Evolutionary conservation across 495 filamentous ascomycete species (phyloP).

Genomic region (Aspergillus leporis): DNA sequence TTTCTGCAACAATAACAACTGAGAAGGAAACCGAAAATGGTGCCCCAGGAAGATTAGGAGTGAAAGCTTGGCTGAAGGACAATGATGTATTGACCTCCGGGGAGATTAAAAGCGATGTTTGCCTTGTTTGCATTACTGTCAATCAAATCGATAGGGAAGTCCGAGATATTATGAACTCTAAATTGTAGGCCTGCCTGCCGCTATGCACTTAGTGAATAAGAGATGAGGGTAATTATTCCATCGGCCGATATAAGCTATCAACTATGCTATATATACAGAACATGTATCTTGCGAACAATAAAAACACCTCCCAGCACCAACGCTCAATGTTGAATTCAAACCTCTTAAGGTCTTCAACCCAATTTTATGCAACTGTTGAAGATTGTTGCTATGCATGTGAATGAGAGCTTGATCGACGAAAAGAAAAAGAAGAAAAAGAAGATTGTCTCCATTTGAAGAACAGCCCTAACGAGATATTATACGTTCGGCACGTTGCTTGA

Average conservation of each 20-base stretch:
- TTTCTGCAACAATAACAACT: neutral
- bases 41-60: neutral
- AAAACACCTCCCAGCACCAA: neutral
- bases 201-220: neutral
- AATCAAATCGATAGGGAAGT: neutral
- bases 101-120: slow-evolving; percentile 32
- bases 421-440: slow-evolving; percentile 10
- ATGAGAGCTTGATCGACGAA: neutral
- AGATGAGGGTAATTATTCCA: neutral
- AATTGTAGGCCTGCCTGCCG: too few relatives aligned
- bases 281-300: neutral
- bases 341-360: slow-evolving; percentile 14
- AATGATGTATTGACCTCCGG: slow-evolving; percentile 10
- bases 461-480: slow-evolving; percentile 9
- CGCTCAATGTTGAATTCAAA: slow-evolving; percentile 40
- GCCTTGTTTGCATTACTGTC: slow-evolving; percentile 34
- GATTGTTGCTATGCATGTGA: slow-evolving; percentile 13
- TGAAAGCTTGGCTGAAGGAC: neutral
- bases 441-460: too few relatives aligned
- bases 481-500: slow-evolving; percentile 3
- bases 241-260: neutral
- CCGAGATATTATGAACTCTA: too few relatives aligned
- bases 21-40: too few relatives aligned
- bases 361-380: slow-evolving; percentile 36
- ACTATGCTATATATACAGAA: neutral